Evolutionary conservation across 2,329 filamentous ascomycete genomes (phyloP).

Genomic region (Scedosporium boydii): DNA sequence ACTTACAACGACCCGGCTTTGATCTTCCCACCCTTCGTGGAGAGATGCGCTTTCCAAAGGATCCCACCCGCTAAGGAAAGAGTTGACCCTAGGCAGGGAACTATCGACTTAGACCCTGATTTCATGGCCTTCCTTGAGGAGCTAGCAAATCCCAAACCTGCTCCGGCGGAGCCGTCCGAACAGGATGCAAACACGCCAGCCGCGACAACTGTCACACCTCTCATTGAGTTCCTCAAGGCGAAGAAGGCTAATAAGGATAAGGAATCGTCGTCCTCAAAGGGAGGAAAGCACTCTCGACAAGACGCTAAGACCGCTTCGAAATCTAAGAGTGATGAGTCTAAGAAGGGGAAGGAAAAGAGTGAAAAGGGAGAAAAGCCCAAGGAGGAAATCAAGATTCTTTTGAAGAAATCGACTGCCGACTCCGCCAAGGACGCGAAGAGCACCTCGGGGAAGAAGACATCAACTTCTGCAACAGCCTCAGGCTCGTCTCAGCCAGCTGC

Average conservation of each 20-base stretch:
- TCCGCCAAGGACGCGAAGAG: constrained; percentile 14
- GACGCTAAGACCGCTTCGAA: constrained; percentile 43
- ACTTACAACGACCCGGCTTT: constrained; percentile 63
- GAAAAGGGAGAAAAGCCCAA: constrained; percentile 46
- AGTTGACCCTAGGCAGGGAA: constrained; percentile 78
- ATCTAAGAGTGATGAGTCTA: constrained; percentile 38
- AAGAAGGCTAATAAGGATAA: constrained; percentile 73
- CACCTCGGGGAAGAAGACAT: constrained; percentile 25
- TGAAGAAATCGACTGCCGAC: constrained; percentile 46
- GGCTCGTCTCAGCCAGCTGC: constrained; percentile 16
- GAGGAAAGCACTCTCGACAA: constrained; percentile 45
- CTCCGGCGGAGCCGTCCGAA: constrained; percentile 37
- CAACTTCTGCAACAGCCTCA: constrained; percentile 26
- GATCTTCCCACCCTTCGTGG: constrained; percentile 68
- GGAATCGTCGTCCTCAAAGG: constrained; percentile 40
- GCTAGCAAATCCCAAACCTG: constrained; percentile 56
- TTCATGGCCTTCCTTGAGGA: constrained; percentile 89
- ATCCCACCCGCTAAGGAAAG: constrained; percentile 66
- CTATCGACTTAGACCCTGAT: constrained; percentile 92
- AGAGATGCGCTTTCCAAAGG: constrained; percentile 77
- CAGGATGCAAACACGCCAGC: constrained; percentile 36
- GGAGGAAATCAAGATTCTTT: constrained; percentile 54
- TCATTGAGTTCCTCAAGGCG: constrained; percentile 83
- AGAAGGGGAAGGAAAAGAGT: constrained; percentile 52
- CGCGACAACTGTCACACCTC: constrained; percentile 49